Evolutionary conservation across 768 basidiomycete genomes (phyloP), one percentile per base, ranked within the genome.

Genomic region (Pisolithus orientalis): DNA sequence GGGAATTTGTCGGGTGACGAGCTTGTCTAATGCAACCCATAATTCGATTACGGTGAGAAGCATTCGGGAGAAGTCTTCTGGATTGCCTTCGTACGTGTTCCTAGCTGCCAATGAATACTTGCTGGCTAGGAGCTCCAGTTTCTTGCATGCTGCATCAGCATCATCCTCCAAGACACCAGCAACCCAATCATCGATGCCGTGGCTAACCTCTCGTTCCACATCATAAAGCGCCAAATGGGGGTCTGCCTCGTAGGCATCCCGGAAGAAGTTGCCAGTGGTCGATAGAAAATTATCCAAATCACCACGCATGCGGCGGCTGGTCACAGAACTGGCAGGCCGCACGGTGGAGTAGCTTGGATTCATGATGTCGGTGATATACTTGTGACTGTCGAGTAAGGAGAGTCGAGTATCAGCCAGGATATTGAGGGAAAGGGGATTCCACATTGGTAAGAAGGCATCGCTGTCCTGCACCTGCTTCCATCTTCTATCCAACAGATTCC

Each of bases 1-100:
- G 3, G 70, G 63, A 17, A 55, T 63, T 14, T 55, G 49, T 9
- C 25, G 37, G 25, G 62, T 44, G 0, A 53, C 54, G 7, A 66
- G 29, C 7, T 54, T 64, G 50, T 72, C 73, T 5, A 74, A 51
- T 0, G 65, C 73, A 11, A 70, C 51, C 73, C 72, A 72, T 31
- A 72, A 65, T 31, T 78, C 72, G 8, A 66, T 17, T 9, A 46
- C 51, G 1, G 64, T 66, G 45, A 81, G 59, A 39, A 80, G 54
- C 70, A 80, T 75, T 2, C 72, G 49, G 0, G 77, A 79, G 4
- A 65, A 38, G 31, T 64, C 57, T 46, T 78, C 75, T 1, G 75
- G 70, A 29, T 68, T 74, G 10, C 55, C 54, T 9, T 47, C 34
- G 43, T 75, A 76, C 1, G 49, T 50, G 0, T 8, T n/a, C 31